Conservation (phyloP, 2,329 filamentous ascomycete species). For the Apiospora pterosperma region DNA sequence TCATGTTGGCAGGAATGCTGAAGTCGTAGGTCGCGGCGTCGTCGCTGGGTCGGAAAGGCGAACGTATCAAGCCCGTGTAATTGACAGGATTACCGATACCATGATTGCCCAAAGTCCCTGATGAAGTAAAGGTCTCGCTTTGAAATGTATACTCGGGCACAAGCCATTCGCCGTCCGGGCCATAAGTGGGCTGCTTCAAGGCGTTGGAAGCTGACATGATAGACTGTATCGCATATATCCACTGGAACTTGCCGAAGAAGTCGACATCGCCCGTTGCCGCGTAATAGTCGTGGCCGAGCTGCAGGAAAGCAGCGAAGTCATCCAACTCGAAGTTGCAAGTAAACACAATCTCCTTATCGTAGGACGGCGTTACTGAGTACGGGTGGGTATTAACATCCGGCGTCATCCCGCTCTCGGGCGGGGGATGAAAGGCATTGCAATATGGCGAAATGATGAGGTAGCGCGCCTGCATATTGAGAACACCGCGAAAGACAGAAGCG, state of each 20-base stretch:
- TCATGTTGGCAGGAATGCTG: constrained; percentile 76
- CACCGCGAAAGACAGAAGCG: constrained; percentile 67
- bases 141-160: constrained; percentile 65
- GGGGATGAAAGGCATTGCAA: constrained; percentile 94
- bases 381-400: constrained; percentile 55
- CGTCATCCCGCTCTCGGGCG: constrained; percentile 65
- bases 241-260: constrained; percentile 66
- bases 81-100: constrained; percentile 72
- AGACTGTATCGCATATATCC: constrained; percentile 63
- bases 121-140: constrained; percentile 61
- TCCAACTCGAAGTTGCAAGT: constrained; percentile 87
- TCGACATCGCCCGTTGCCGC: constrained; percentile 61
- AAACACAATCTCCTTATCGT: constrained; percentile 66
- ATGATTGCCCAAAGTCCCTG: constrained; percentile 66
- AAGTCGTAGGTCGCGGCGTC: constrained; percentile 75
- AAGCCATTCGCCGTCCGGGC: constrained; percentile 49
- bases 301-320: constrained; percentile 73
- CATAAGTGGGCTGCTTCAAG: constrained; percentile 65
- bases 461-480: constrained; percentile 72
- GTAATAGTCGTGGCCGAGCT: constrained; percentile 69
- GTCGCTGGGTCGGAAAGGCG: constrained; percentile 76
- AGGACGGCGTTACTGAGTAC: constrained; percentile 61
- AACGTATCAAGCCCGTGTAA: constrained; percentile 68
- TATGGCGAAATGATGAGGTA: constrained; percentile 71
- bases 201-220: constrained; percentile 57